A percentile compares a stretch with the other conserved stretches of the same genome.
Conservation (phyloP, 345 rosid species). For the Syzygium jambos region DNA sequence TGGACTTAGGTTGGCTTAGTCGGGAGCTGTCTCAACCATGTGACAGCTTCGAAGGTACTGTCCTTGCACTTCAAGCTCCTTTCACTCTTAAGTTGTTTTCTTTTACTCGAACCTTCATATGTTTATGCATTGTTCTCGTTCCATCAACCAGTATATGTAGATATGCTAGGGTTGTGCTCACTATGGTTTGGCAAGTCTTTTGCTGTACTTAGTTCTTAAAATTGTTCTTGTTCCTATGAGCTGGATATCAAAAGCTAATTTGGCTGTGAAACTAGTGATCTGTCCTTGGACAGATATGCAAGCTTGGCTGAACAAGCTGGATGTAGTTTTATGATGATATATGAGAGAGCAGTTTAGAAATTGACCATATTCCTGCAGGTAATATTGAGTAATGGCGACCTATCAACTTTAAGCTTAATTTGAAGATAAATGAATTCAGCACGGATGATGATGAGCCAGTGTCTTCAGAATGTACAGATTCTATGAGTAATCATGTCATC, state of each 20-base stretch:
- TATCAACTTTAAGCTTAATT: neutral
- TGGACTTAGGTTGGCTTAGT: constrained; percentile 70
- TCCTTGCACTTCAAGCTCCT: neutral
- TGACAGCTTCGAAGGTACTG: constrained; percentile 29
- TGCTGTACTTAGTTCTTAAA: neutral
- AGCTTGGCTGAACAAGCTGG: neutral
- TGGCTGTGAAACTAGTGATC: neutral
- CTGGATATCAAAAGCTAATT: neutral
- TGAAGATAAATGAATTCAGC: neutral
- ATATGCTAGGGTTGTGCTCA: neutral
- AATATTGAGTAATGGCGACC: neutral
- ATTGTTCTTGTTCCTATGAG: neutral
- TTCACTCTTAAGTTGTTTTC: neutral
- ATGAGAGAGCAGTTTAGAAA: neutral
- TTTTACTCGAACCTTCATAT: neutral
- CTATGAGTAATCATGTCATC: neutral
- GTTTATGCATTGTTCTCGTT: neutral
- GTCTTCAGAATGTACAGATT: neutral
- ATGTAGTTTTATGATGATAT: neutral
- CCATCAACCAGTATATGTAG: neutral
- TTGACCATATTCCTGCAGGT: neutral
- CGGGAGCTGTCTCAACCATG: constrained; percentile 71
- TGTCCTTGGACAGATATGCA: neutral
- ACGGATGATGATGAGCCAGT: neutral
- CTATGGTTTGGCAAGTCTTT: neutral